Conservation (phyloP, 2,329 filamentous ascomycete genomes). For the Xylariaceae sp. region DNA sequence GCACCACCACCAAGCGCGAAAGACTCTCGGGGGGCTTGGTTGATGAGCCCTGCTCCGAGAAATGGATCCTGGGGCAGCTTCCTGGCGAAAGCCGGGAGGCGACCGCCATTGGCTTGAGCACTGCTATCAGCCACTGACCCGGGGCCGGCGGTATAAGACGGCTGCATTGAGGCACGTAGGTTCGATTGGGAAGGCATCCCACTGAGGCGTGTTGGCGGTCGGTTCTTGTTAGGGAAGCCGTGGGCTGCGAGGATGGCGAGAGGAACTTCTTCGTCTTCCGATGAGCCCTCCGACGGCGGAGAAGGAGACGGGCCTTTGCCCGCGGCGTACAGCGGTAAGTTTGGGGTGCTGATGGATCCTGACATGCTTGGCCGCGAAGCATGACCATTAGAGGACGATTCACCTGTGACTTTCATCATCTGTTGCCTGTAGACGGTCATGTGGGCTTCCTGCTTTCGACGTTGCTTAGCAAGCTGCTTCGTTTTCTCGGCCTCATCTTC, state of each 20-base stretch:
- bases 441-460: conserved; percentile 84
- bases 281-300: conserved; percentile 49
- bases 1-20: conserved; percentile 62
- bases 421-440: conserved; percentile 87
- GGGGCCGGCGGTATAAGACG: conserved; percentile 45
- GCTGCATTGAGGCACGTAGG: conserved; percentile 52
- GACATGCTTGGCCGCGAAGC: conserved; percentile 51
- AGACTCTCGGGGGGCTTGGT: conserved; percentile 68
- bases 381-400: conserved; percentile 47
- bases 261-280: conserved; percentile 85
- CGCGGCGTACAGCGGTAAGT: conserved; percentile 37
- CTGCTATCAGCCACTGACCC: conserved; percentile 51
- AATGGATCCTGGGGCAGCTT: conserved; percentile 83
- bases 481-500: conserved; percentile 77
- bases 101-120: conserved; percentile 33
- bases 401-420: conserved; percentile 94
- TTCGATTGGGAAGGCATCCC: conserved; percentile 68
- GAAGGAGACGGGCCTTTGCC: conserved; percentile 32
- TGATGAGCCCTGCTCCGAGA: conserved; percentile 71
- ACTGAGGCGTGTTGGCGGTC: conserved; percentile 65
- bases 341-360: conserved; percentile 59
- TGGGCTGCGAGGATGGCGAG: conserved; percentile 83
- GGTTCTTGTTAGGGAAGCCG: conserved; percentile 76
- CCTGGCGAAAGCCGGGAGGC: conserved; percentile 76
- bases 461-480: conserved; percentile 67